phyloP scores from a whole-genome alignment of 169 alveolate genomes.

The Besnoitia besnoiti region DNA sequence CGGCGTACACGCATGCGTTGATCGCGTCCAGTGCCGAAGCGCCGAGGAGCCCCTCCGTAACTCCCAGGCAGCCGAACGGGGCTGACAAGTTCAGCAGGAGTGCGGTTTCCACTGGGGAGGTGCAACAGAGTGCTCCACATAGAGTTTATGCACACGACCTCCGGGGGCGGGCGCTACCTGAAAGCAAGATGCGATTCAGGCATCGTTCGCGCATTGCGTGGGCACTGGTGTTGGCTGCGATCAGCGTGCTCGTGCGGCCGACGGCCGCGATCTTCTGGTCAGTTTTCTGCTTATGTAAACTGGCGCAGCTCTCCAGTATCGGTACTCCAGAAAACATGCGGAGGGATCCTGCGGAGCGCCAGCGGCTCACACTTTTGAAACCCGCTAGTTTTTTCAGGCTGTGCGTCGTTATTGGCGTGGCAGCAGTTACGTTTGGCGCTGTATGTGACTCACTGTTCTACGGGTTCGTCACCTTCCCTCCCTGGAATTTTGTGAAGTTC shows the following conservation, averaged over 20 bases:
- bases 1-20: no score
- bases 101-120: no score
- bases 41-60: no score
- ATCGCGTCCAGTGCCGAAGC: no score
- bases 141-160: background rate
- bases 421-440: background rate
- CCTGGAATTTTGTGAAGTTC: constrained; percentile 47
- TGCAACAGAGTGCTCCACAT: no score
- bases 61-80: no score
- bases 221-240: constrained; percentile 9
- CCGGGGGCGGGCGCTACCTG: background rate
- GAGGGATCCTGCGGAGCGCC: background rate
- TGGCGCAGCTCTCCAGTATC: background rate
- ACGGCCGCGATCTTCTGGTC: constrained; percentile 40
- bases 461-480: constrained; percentile 20
- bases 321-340: background rate
- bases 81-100: no score
- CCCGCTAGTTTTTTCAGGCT: background rate
- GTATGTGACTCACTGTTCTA: background rate
- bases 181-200: no score
- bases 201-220: background rate
- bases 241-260: constrained; percentile 40
- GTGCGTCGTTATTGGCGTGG: constrained; percentile 13
- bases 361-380: background rate
- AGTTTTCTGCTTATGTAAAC: background rate